Conservation (phyloP, 495 filamentous ascomycete genomes). For the Immersiella caudata region DNA sequence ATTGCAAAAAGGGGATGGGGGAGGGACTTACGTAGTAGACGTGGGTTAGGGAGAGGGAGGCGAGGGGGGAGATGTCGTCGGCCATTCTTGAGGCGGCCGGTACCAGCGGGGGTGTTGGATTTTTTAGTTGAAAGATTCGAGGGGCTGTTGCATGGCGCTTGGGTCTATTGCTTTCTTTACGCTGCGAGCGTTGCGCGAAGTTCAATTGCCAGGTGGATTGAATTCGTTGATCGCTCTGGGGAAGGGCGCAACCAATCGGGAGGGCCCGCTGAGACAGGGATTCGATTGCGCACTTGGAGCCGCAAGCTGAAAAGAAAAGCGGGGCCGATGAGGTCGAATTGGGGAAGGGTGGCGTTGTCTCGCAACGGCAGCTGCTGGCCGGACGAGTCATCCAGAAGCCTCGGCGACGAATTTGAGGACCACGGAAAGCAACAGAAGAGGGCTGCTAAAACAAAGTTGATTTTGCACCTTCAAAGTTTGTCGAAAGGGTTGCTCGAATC, state of each 20-base stretch:
- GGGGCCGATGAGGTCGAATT: neutral
- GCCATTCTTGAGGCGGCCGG: slow-evolving; percentile 46
- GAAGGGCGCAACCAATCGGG: slow-evolving; percentile 25
- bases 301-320: neutral
- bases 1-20: slow-evolving; percentile 13
- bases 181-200: neutral
- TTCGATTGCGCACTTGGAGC: neutral
- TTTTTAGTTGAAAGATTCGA: neutral
- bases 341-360: slow-evolving; percentile 6
- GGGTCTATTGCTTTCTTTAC: no score
- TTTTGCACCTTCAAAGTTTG: neutral
- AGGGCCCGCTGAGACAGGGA: slow-evolving; percentile 19
- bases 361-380: neutral
- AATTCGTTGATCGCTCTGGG: neutral
- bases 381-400: slow-evolving; percentile 13
- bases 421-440: neutral
- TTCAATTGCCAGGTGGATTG: neutral
- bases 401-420: neutral
- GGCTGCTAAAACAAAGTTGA: neutral
- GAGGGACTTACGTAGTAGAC: slow-evolving; percentile 79
- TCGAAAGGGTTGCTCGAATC: neutral
- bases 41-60: slow-evolving; percentile 91
- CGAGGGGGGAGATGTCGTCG: slow-evolving; percentile 66
- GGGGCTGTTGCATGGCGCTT: neutral
- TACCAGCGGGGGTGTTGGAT: neutral